Base-by-base conservation (phyloP, 2,329 filamentous ascomycete species). In the Exophiala spinifera region DNA sequence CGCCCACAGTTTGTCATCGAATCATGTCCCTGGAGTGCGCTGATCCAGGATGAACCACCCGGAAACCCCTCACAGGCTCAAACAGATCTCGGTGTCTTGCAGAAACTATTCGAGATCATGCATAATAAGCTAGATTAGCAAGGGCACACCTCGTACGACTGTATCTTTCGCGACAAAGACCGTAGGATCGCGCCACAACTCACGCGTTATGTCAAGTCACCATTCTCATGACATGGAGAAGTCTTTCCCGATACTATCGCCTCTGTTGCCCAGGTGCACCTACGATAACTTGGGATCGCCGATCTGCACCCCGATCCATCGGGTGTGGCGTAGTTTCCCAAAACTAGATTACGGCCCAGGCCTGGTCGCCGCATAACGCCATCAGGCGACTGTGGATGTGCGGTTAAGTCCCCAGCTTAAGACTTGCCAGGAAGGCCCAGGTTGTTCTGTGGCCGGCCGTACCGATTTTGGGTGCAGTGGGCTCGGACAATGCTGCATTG, bases 281-380 rank as follows among this genome's bases (percentile, higher is more conserved):
- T 31, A 10, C 28, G 28, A 31, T 31, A 31, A 11, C 28, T 15
- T 39, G 17, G n/a, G 4, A 39, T 39, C 36, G 36, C 14, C 36
- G 36, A 15, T 39, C 36, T 47, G 13, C n/a, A 47, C 17, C 28
- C 19, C 25, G 36, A 17, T 20, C 45, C 42, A 44, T 25, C 42
- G 20, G 31, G 39, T 36, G 46, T 49, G 46, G 46, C 46, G 46
- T 25, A 8, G n/a, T 44, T 21, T 44, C 20, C 4, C 42, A 44
- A 43, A 44, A 44, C 42, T 44, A 44, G 21, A 44, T 21, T 49
- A 48, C 53, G 53, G 53, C 33, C 53, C 53, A 51, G 53, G 53
- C 42, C 53, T 55, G 53, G 53, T 55, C 40, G 53, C 53, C 47
- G 53, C n/a, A 55, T 51, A 43, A 55, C 53, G 53, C 47, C 53